Base-by-base conservation (phyloP, 2,329 filamentous ascomycete genomes). In the Leptographium flavum region DNA sequence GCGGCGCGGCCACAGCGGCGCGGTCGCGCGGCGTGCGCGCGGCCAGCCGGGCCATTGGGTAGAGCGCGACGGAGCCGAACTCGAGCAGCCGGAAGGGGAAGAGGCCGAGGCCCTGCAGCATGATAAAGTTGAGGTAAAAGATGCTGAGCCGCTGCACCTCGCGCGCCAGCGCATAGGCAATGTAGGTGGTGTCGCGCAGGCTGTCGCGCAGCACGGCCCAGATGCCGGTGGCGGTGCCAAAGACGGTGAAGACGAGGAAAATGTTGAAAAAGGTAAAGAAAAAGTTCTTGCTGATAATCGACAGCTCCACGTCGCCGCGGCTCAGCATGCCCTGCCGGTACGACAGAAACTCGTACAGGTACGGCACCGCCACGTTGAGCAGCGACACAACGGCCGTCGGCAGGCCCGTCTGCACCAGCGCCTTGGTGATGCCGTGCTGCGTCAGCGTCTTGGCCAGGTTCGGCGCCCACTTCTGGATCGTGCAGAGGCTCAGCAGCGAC, bases 201-300 rank as follows among this genome's bases (percentile, higher is more conserved):
- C 81, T 76, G 40, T 90, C 75, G 45, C 77, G 77, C 39, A 96
- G 70, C 43, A 83, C 74, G 30, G 70, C 69, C 44, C 44, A 79
- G 57, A 94, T 84, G 45, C 81, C 77, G 33, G 82, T 78, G 63
- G 84, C 86, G 5, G 87, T 87, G 45, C 83, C 84, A 39, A 94
- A 84, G 23, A 92, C 74, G 1, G 90, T 93, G 60, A 96, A 95
- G 38, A 96, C 77, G 42, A 96, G 75, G 64, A 98, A 98, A 47
- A 96, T 86, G 64, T 98, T 98, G 75, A 98, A 96, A 63, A 98
- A 98, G 10, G 84, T 88, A 60, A 98, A 98, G 71, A 96, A 94
- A 66, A 96, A 98, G 63, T 96, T 98, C 67, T 98, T 98, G 45
- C 87, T 94, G 52, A 98, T 90, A 38, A 93, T 73, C 0, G 92